Evolutionary conservation across 1,284 basidiomycete species (phyloP).

Genomic region (Exobasidium cylindrosporum): DNA sequence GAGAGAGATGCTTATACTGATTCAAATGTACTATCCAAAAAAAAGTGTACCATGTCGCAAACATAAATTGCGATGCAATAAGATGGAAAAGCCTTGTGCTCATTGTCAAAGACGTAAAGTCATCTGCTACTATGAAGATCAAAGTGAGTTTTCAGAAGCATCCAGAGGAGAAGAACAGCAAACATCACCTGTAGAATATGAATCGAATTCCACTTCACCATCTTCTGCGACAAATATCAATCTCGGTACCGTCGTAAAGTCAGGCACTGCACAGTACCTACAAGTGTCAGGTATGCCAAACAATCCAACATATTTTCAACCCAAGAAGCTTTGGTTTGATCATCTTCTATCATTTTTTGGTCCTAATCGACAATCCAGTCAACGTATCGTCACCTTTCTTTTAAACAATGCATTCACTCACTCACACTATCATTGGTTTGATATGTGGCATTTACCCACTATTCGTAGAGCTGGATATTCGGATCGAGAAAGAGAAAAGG

Average conservation of each 20-base stretch:
- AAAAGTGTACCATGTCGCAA: not conserved
- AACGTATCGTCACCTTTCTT: constrained; percentile 1
- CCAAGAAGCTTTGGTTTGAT: constrained; percentile 5
- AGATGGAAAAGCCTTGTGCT: not conserved
- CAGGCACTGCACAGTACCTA: too few relatives aligned
- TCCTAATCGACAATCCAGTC: not conserved
- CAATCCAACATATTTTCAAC: not conserved
- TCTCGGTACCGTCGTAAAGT: too few relatives aligned
- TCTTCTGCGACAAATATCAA: too few relatives aligned
- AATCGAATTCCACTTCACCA: too few relatives aligned
- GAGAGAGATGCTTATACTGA: too few relatives aligned
- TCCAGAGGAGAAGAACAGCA: too few relatives aligned
- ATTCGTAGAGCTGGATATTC: not conserved
- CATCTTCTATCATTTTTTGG: constrained; percentile 3
- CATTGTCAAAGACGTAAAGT: constrained; percentile 1
- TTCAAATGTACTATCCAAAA: too few relatives aligned
- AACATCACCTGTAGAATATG: too few relatives aligned
- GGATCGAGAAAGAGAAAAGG: not conserved
- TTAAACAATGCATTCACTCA: not conserved
- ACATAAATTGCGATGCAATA: not conserved
- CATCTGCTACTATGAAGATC: not conserved
- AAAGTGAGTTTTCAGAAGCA: not conserved
- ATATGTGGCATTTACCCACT: not conserved
- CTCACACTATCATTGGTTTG: constrained; percentile 3
- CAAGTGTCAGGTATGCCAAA: too few relatives aligned